Evolutionary conservation across 306 rosid species (phyloP), one percentile per base, ranked within the genome.

Genomic region (Inga leiocalycina): DNA sequence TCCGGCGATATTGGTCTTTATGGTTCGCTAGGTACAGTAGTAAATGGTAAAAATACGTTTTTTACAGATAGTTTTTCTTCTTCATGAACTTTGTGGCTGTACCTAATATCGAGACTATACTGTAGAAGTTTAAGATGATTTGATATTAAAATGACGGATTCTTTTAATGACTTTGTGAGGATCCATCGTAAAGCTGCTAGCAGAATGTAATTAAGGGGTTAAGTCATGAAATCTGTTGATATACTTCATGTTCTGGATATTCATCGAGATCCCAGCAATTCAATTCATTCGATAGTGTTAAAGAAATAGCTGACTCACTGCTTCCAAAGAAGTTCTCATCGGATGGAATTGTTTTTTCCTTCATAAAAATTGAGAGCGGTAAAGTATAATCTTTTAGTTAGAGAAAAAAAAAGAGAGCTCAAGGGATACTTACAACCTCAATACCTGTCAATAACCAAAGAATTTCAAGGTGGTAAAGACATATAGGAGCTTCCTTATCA

Each of bases 401-500:
- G 78, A 64, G 37, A 48, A 35, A 80, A 54, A 57, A 7, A 27
- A 27, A 30, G 76, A 41, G 16, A 64, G 62, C 52, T 59, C 43
- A 54, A 48, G 70, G 39, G 82, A 46, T 70, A 66, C 39, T 68
- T 84, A 59, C 44, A 57, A 69, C 69, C 67, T 81, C 30, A 49
- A 27, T 22, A n/a, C 48, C 67, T 12, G 68, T 75, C 43, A 68
- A 66, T 61, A 61, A 43, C 30, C 0, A 45, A 43, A 43, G 45
- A 69, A 16, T 19, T 74, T 74, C 52, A 74, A 57, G 45, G 35
- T 75, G 80, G 74, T 37, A 8, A 62, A 45, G 35, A 56, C 46
- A 35, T 66, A 41, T 75, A 56, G 64, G 64, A 67, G 61, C 77
- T 81, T 59, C 71, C 34, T 79, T 85, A 64, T 80, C 75, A 51